These are phyloP conservation scores for Lichina pygmaea DNA, from an alignment of 495 filamentous ascomycete genomes.

Conservation along the genomic window DNA sequence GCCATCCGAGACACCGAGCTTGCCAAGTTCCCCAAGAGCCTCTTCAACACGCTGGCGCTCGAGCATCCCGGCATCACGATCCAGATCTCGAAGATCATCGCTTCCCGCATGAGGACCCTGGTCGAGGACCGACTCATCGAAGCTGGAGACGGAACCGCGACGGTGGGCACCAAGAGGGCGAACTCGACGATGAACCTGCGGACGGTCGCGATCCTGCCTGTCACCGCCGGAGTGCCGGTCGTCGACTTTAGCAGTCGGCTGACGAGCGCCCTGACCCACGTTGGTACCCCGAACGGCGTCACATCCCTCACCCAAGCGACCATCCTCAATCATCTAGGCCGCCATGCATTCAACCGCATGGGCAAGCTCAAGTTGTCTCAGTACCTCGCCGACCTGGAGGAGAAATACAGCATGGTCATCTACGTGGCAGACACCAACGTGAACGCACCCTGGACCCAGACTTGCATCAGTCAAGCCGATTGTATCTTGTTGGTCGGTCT, in stretches of 20 bases:
- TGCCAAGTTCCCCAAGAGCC: conserved; percentile 79
- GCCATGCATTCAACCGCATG: conserved; percentile 92
- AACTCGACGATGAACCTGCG: conserved; percentile 78
- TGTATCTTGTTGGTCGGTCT: conserved; percentile 81
- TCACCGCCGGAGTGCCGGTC: conserved; percentile 76
- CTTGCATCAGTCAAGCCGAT: conserved; percentile 88
- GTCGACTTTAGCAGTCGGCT: conserved; percentile 85
- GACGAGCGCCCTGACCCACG: conserved; percentile 62
- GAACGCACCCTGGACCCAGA: conserved; percentile 93
- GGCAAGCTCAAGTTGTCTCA: conserved; percentile 89
- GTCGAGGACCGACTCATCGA: conserved; percentile 57
- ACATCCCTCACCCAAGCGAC: conserved; percentile 82
- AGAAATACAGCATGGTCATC: conserved; percentile 84
- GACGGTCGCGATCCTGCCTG: conserved; percentile 76
- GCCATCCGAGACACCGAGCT: conserved; percentile 92
- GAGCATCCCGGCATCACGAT: conserved; percentile 97
- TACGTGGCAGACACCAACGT: conserved; percentile 64
- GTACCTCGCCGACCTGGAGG: conserved; percentile 87
- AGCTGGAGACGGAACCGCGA: conserved; percentile 15
- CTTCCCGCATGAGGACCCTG: conserved; percentile 71
- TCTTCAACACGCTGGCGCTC: conserved; percentile 91
- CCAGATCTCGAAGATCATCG: conserved; percentile 96
- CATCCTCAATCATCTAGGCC: conserved; percentile 77
- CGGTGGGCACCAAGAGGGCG: conserved; percentile 34
- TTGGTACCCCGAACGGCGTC: conserved; percentile 68